A percentile compares a stretch with the other conserved stretches of the same genome.
Evolutionary conservation across 768 basidiomycete genomes (phyloP).

Genomic region (Boletus reticuloceps): DNA sequence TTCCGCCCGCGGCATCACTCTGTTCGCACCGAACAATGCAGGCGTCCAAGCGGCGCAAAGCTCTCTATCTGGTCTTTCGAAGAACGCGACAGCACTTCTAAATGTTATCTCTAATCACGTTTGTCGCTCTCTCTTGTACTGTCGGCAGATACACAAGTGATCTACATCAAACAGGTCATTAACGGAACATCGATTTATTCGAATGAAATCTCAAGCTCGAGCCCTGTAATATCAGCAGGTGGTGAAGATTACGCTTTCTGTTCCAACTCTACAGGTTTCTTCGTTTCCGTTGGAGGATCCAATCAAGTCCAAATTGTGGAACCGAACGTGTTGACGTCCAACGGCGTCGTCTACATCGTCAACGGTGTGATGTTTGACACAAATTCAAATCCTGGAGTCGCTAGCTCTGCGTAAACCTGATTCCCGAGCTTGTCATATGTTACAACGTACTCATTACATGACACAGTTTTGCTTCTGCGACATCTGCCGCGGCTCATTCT

Average conservation of each 20-base stretch:
- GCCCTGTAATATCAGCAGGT: conserved; percentile 47
- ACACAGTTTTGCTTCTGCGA: conserved; percentile 42
- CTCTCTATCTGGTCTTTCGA: conserved; percentile 30
- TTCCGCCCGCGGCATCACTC: conserved; percentile 51
- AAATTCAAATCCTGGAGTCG: conserved; percentile 39
- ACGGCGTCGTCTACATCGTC: conserved; percentile 70
- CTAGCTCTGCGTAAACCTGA: conserved; percentile 50
- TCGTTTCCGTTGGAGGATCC: conserved; percentile 45
- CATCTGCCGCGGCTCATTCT: conserved; percentile 41
- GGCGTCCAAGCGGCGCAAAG: conserved; percentile 43
- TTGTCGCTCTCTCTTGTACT: conserved; percentile 12
- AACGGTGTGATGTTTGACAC: conserved; percentile 51
- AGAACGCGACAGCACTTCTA: conserved; percentile 46
- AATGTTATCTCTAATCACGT: conserved; percentile 62
- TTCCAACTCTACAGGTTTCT: conserved; percentile 56
- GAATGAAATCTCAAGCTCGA: conserved; percentile 36
- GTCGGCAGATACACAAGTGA: not conserved
- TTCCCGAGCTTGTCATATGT: not conserved
- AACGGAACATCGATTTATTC: conserved; percentile 72
- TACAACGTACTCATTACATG: not conserved
- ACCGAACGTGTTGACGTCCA: conserved; percentile 57
- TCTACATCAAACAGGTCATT: conserved; percentile 42
- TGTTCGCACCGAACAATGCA: conserved; percentile 62
- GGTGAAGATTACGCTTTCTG: conserved; percentile 53
- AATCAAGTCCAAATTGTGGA: conserved; percentile 52